Evolutionary conservation across 108 stramenopile species (phyloP), one percentile per base, ranked within the genome.

Genomic region (Fragilariopsis cylindrus): DNA sequence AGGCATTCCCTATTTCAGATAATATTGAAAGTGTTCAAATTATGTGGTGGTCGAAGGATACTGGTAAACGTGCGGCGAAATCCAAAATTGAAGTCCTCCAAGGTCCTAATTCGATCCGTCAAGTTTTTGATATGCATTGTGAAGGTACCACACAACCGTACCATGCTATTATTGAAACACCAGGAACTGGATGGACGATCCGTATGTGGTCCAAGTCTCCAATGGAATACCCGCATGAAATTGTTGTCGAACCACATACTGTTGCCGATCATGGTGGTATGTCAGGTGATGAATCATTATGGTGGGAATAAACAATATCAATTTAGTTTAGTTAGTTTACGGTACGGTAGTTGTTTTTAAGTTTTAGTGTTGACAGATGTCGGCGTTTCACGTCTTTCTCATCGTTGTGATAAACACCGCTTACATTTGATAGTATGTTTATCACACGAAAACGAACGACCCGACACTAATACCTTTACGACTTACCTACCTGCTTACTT

Each of bases 91-190:
- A 87, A 66, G 76, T 89, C 58, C 67, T 85, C 47, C 85, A 85
- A 69, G 88, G 88, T 41, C 88, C 88, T 41, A 89, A 89, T 76
- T 84, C 86, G 71, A 85, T 82, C 79, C 86, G 85, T 75, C 88
- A 89, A 57, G 82, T 82, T 7, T 80, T 83, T 62, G 83, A 83
- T 62, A 55, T 89, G 21, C 86, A 87, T 82, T 84, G 83, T 72
- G 84, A 84, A 64, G 86, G 84, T 65, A 81, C 84, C 48, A 82
- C 84, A 46, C 86, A 84, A 57, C 88, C 88, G 44, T 89, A 84
- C 73, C 86, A 83, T 60, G 80, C 82, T 42, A 72, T 85, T 67
- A 80, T 89, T 64, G 84, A 89, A 65, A 87, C 86, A 16, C 88
- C 88, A 1, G 86, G 84, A 75, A 58, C 72, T 72, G 88, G 84